Evolutionary conservation across 2,329 filamentous ascomycete species (phyloP).

Genomic region (Emmonsiellopsis sp.): DNA sequence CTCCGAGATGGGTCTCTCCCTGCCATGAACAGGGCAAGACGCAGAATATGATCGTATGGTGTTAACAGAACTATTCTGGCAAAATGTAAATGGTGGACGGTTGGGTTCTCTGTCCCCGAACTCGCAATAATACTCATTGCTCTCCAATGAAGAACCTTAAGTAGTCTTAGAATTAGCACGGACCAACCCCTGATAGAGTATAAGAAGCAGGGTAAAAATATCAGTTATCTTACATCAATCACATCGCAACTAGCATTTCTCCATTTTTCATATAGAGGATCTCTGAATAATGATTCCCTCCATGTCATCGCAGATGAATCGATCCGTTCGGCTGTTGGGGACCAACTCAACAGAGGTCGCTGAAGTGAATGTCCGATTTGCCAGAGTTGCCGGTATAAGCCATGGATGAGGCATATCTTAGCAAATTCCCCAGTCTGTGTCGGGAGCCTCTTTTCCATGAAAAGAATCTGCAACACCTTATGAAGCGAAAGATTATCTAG

Average conservation of each 20-base stretch:
- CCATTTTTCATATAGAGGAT: neutral
- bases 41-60: constrained; percentile 39
- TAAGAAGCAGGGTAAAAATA: too few species aligned
- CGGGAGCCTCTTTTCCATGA: neutral
- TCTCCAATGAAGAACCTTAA: constrained; percentile 51
- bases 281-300: neutral
- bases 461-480: neutral
- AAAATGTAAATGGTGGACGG: constrained; percentile 47
- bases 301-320: neutral
- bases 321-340: neutral
- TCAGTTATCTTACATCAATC: too few species aligned
- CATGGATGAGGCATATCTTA: constrained; percentile 1
- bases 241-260: too few species aligned
- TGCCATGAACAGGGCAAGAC: constrained; percentile 20
- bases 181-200: constrained; percentile 18
- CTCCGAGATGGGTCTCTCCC: neutral
- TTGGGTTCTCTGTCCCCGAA: constrained; percentile 45
- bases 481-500: neutral
- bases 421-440: neutral
- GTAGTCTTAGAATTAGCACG: constrained; percentile 32
- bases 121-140: constrained; percentile 45
- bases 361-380: constrained; percentile 5
- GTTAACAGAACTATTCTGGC: constrained; percentile 44
- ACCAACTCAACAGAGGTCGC: neutral
- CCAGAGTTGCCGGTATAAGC: neutral